Conservation (phyloP, 148 eudicot species). For the Dysphania ambrosioides region DNA sequence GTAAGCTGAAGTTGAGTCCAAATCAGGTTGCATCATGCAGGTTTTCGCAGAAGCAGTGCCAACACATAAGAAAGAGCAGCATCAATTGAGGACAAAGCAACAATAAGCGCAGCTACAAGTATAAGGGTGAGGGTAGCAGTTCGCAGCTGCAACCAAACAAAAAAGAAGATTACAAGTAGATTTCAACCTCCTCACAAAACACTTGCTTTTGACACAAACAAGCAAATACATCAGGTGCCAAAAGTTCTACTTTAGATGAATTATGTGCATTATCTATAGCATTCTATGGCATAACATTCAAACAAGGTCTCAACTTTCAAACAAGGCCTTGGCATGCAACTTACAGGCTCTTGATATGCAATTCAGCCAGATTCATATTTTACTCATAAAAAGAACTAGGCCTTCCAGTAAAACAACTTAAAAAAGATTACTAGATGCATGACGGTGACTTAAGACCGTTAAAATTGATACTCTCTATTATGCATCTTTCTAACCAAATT, state of each 20-base stretch:
- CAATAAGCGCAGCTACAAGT: slow-evolving; percentile 69
- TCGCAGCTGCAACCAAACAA: slow-evolving; percentile 52
- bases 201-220: not conserved
- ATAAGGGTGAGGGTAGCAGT: slow-evolving; percentile 75
- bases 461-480: too few relatives aligned
- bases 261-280: not conserved
- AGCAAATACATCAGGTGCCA: too few relatives aligned
- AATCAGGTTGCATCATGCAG: slow-evolving; percentile 16
- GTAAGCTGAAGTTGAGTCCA: not conserved
- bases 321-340: not conserved
- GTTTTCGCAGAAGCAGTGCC: slow-evolving; percentile 47
- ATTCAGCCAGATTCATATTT: too few relatives aligned
- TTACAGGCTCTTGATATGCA: not conserved
- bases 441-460: too few relatives aligned
- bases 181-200: not conserved
- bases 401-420: too few relatives aligned
- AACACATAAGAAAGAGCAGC: slow-evolving; percentile 58
- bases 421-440: too few relatives aligned
- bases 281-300: not conserved
- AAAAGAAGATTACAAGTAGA: not conserved
- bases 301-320: too few relatives aligned
- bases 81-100: slow-evolving; percentile 74
- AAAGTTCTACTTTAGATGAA: not conserved
- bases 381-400: too few relatives aligned
- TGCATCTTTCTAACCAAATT: too few relatives aligned